Evolutionary conservation across 768 basidiomycete species (phyloP), one percentile per base, ranked within the genome.

Genomic region (Collybiopsis luxurians): DNA sequence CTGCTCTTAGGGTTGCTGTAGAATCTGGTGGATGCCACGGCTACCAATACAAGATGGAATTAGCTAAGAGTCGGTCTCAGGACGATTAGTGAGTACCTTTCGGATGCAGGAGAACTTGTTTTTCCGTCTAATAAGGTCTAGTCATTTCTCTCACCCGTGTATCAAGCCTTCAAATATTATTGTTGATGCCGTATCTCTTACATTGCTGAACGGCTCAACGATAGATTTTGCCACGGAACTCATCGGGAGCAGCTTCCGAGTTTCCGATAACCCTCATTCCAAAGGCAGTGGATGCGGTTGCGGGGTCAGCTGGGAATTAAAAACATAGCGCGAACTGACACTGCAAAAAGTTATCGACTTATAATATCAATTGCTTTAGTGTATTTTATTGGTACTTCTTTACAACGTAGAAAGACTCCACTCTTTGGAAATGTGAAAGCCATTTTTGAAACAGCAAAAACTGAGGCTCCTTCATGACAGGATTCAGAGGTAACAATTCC

Each of bases 11-110:
- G 60, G 80, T 98, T 61, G 77, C 85, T 1, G 93, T 98, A 24
- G 94, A 97, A 64, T 92, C 89, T 11, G 96, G 96, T 11, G 96
- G 96, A 19, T 98, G 96, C 66, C 95, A 98, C 68, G 96, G 96
- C 36, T 98, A 98, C 70, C 94, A 97, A 65, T 97, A 98, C 71
- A 95, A 91, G 63, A 83, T 98, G 81, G 85, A 89, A 55, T 79
- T 98, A 3, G 87, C 90, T 2, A 78, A 77, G 36, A 71, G 73
- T 43, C 76, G 78, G 15, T 74, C 79, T 27, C 77, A 78, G 4
- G 93, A 95, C 60, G 95, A 97, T 71, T 97, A 95, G 95, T 95
- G 67, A 67, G 92, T 76, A 12, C 21, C 47, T 26, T 31, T 24
- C 28, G 11, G 24, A 36, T 55, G 34, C 36, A 5, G 38, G 21